Evolutionary conservation across 768 basidiomycete genomes (phyloP), one percentile per base, ranked within the genome.

Genomic region (Leccinum rimulosum): DNA sequence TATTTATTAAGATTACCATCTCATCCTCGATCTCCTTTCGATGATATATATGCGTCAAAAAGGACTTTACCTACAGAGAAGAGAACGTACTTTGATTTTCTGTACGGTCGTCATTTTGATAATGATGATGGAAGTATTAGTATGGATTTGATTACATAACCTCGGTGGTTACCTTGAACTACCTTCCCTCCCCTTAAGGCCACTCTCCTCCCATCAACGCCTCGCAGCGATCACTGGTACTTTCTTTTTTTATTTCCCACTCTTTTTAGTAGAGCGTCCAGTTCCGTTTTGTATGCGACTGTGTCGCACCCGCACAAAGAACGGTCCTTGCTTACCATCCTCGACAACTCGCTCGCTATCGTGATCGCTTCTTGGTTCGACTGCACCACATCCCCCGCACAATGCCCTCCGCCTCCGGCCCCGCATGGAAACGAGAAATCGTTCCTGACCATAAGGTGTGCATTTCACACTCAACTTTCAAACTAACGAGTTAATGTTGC

Each of bases 361-460:
- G 55, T 59, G 57, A 62, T 55, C 65, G 35, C 61, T 62, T 62
- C 49, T 61, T 22, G 22, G 22, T 22, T 22, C 30, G 38, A 58
- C 51, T 33, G 52, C 50, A 63, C 40, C 35, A 25, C 25, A 52
- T 48, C 51, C 7, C 7, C 35, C 38, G 10, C 52, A 69, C 60
- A 52, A 73, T 73, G 72, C 54, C 60, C 57, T 11, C 31, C 55
- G 4, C 31, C 31, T 84, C 86, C 65, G 91, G 86, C 68, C 80
- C 89, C 47, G 86, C 91, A 65, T 97, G 95, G 97, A 98, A 98
- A 80, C 84, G 95, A 70, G 97, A 98, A 81, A 84, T 91, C 67
- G 95, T 98, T 49, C 93, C 91, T 56, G 97, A 98, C 78, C 97
- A 98, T 77, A 99, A 98, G 84, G 96, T 94, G 61, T 56, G 61